A percentile compares a stretch with the other conserved stretches of the same genome.
phyloP scores from a whole-genome alignment of 352 stramenopile species.

The Aphanomyces stellatus region DNA sequence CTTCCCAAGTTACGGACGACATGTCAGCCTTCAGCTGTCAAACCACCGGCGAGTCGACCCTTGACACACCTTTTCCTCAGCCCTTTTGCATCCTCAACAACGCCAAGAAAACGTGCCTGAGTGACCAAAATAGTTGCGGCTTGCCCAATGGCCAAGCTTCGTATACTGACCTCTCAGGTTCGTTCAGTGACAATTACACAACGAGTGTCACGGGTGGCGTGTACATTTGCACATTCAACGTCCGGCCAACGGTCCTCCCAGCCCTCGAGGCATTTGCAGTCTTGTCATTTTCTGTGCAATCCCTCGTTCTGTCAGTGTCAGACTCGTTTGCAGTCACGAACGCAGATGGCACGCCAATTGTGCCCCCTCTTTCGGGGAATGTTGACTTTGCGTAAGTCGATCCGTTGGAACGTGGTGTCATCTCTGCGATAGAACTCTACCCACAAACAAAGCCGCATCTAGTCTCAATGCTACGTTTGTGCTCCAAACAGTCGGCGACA shows the following conservation, averaged over 20 bases:
- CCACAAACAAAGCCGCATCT: neutral
- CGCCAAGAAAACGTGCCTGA: neutral
- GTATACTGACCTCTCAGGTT: neutral
- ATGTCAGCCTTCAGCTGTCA: neutral
- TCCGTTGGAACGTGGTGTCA: neutral
- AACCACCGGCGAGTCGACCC: neutral
- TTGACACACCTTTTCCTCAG: neutral
- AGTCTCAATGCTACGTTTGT: neutral
- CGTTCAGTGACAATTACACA: slow-evolving; percentile 2
- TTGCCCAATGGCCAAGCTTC: neutral
- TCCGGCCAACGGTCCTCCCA: neutral
- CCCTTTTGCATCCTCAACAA: slow-evolving; percentile 13
- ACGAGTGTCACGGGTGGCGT: neutral
- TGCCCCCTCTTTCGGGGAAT: neutral
- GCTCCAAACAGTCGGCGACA: neutral
- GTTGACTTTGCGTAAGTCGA: neutral
- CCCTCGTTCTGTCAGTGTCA: neutral
- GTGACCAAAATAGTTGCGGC: neutral
- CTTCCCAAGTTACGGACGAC: neutral
- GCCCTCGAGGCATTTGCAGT: neutral
- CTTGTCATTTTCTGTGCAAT: neutral
- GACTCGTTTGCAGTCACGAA: neutral
- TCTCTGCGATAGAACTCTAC: neutral
- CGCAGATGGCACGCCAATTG: neutral
- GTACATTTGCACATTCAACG: neutral